Conservation (phyloP, 352 stramenopile species). For the Aphanomyces invadans region DNA sequence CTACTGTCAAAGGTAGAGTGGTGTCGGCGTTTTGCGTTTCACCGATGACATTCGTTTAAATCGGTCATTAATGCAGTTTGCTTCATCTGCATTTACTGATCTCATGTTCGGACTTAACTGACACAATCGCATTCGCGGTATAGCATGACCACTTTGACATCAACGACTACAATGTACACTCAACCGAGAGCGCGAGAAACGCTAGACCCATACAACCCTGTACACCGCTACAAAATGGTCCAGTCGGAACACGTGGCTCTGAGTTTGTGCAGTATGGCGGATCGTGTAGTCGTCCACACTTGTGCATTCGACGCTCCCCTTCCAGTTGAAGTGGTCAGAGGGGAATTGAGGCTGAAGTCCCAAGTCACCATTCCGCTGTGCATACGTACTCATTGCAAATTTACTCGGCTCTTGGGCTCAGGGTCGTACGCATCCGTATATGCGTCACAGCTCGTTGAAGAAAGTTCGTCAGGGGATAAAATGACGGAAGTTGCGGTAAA, state of each 20-base stretch:
- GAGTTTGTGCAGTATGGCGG: neutral
- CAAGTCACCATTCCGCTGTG: neutral
- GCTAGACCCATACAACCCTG: slow-evolving; percentile 49
- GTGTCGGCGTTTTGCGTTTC: neutral
- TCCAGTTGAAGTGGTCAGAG: too few relatives aligned
- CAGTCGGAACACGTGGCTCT: slow-evolving; percentile 30
- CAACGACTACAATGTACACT: too few relatives aligned
- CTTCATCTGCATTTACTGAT: slow-evolving; percentile 22
- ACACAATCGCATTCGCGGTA: slow-evolving; percentile 13
- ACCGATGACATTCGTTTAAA: neutral
- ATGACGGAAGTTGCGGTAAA: neutral
- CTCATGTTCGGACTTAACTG: too few relatives aligned
- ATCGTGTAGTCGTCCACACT: neutral
- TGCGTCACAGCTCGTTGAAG: neutral
- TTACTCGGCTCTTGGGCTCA: slow-evolving; percentile 38
- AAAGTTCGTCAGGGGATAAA: neutral
- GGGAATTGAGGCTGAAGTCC: too few relatives aligned
- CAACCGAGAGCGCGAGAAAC: slow-evolving; percentile 6
- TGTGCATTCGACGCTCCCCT: neutral
- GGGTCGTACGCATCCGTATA: slow-evolving; percentile 47
- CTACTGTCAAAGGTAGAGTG: slow-evolving; percentile 19
- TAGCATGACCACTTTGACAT: too few relatives aligned
- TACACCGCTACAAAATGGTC: slow-evolving; percentile 44
- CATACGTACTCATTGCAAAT: slow-evolving; percentile 1
- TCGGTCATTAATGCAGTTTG: neutral